Conservation (phyloP, 306 rosid genomes). For the Fagus crenata region DNA sequence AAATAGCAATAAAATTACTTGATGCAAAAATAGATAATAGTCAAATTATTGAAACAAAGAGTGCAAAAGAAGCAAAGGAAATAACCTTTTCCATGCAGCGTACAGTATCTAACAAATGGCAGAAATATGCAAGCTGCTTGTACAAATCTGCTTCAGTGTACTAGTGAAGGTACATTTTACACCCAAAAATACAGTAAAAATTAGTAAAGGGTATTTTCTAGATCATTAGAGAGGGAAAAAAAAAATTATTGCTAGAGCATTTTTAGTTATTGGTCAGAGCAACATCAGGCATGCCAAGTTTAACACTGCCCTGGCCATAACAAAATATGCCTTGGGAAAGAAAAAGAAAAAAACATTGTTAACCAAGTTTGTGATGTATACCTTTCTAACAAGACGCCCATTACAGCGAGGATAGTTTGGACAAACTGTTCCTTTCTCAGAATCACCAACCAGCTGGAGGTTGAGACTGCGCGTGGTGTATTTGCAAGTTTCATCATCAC, state of each 20-base stretch:
- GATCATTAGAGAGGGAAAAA: not conserved
- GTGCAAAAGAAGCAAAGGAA: not conserved
- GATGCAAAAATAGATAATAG: not conserved
- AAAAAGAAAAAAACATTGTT: not conserved
- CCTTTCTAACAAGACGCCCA: slow-evolving; percentile 78
- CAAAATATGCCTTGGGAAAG: not conserved
- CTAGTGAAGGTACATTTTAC: slow-evolving; percentile 37
- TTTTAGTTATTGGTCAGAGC: not conserved
- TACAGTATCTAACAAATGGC: slow-evolving; percentile 67
- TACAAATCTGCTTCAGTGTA: slow-evolving; percentile 82
- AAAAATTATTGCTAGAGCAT: not conserved
- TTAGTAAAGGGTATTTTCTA: not conserved
- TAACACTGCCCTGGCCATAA: not conserved
- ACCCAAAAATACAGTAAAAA: not conserved
- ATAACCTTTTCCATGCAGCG: slow-evolving; percentile 74
- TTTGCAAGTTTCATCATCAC: slow-evolving; percentile 94
- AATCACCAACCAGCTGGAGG: slow-evolving; percentile 74
- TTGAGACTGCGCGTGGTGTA: slow-evolving; percentile 69
- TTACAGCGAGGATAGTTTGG: slow-evolving; percentile 90
- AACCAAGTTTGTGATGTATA: slow-evolving; percentile 34
- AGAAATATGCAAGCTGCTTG: slow-evolving; percentile 81
- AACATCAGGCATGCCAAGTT: not conserved
- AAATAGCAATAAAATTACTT: slow-evolving; percentile 11
- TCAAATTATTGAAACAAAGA: not conserved
- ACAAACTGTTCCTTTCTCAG: slow-evolving; percentile 93